Percentiles rank a stretch among this genome's conserved stretches.
Evolutionary conservation across 2,329 filamentous ascomycete genomes (phyloP).

Genomic region (Botrytis porri): DNA sequence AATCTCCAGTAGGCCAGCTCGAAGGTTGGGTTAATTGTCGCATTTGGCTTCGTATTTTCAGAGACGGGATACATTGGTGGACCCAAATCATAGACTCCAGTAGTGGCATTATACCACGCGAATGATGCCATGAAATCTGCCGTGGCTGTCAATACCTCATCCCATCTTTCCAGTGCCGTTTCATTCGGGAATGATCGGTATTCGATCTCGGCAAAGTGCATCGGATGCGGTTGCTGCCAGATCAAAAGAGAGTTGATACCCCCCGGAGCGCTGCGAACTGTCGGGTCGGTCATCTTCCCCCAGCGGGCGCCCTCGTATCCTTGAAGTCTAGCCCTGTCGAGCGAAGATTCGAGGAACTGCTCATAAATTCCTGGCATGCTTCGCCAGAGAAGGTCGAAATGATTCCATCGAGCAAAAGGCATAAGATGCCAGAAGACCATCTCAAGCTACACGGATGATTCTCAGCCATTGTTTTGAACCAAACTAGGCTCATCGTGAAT

Average conservation of each 20-base stretch:
- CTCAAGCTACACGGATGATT: constrained; percentile 31
- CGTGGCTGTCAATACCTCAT: constrained; percentile 48
- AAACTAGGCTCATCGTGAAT: background rate
- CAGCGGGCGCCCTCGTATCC: constrained; percentile 43
- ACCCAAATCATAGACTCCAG: constrained; percentile 50
- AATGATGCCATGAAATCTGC: constrained; percentile 60
- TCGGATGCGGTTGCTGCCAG: constrained; percentile 61
- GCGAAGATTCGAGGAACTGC: constrained; percentile 37
- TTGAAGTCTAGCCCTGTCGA: constrained; percentile 36
- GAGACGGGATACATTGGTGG: constrained; percentile 51
- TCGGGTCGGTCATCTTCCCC: constrained; percentile 57
- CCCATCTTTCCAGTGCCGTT: constrained; percentile 51
- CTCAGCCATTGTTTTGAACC: background rate
- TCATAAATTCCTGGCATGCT: constrained; percentile 42
- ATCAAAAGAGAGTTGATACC: constrained; percentile 60
- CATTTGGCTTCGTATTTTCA: constrained; percentile 58
- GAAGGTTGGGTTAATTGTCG: constrained; percentile 56
- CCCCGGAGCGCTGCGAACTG: constrained; percentile 53
- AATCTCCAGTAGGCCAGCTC: constrained; percentile 61
- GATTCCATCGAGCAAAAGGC: constrained; percentile 44
- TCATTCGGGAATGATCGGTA: constrained; percentile 47
- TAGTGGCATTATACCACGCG: constrained; percentile 52
- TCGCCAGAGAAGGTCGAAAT: constrained; percentile 40
- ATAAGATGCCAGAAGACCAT: constrained; percentile 45
- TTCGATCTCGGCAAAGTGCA: constrained; percentile 58